These are phyloP conservation scores for Monilinia laxa DNA, from an alignment of 2,329 filamentous ascomycete genomes.

Conservation along the genomic window DNA sequence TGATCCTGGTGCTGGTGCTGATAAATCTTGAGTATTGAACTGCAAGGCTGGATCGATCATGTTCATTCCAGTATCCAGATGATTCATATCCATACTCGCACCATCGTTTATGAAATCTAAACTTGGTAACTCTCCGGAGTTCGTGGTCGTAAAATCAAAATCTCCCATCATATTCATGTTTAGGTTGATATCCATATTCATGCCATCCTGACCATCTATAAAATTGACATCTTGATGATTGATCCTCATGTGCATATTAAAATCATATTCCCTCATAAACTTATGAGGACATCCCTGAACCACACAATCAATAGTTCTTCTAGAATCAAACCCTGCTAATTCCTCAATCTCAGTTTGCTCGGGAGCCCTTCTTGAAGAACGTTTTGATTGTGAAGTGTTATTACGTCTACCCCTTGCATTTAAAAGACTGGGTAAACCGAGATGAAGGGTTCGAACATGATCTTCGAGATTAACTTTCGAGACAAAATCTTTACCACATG, in stretches of 20 bases:
- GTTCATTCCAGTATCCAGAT: slow-evolving; percentile 4
- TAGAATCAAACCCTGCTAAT: slow-evolving; percentile 53
- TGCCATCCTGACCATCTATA: not conserved
- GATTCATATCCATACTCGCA: not conserved
- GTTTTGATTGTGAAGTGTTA: not conserved
- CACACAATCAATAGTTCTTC: slow-evolving; percentile 52
- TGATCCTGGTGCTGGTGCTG: not conserved
- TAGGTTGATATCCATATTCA: not conserved
- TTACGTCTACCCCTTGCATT: slow-evolving; percentile 42
- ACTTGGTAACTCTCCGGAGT: slow-evolving; percentile 9
- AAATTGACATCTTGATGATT: slow-evolving; percentile 40
- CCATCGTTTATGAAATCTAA: slow-evolving; percentile 13
- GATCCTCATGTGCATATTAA: slow-evolving; percentile 54
- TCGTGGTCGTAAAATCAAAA: not conserved
- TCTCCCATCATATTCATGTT: not conserved
- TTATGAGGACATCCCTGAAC: slow-evolving; percentile 50
- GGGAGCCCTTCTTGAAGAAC: not conserved
- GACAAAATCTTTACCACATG: slow-evolving; percentile 73
- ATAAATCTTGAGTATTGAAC: slow-evolving; percentile 1
- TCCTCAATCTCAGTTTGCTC: slow-evolving; percentile 43
- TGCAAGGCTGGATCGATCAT: slow-evolving; percentile 21
- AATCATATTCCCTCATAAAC: slow-evolving; percentile 58
- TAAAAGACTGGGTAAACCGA: slow-evolving; percentile 55
- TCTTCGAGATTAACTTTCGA: slow-evolving; percentile 79
- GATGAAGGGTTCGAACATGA: slow-evolving; percentile 79